Conservation (phyloP, 2,329 filamentous ascomycete genomes). For the Cladosporium halotolerans region DNA sequence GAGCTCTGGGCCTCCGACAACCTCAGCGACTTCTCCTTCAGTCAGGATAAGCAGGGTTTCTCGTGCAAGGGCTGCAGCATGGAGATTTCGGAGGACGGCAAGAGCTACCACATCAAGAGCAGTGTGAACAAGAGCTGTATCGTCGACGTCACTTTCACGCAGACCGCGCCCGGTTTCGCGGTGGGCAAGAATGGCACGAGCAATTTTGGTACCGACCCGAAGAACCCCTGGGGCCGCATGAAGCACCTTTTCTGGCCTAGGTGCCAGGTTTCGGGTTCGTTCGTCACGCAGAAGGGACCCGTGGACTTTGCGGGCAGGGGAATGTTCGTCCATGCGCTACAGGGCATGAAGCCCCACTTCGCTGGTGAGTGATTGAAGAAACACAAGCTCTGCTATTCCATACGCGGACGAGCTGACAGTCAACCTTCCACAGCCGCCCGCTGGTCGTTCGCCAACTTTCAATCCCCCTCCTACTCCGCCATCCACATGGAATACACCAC, state of each 20-base stretch:
- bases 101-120: slow-evolving; percentile 82
- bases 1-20: slow-evolving; percentile 79
- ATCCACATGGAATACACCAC: slow-evolving; percentile 95
- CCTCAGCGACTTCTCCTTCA: slow-evolving; percentile 74
- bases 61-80: slow-evolving; percentile 80
- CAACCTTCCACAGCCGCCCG: slow-evolving; percentile 52
- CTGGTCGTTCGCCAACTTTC: slow-evolving; percentile 94
- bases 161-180: slow-evolving; percentile 72
- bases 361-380: slow-evolving; percentile 51
- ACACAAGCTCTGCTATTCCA: neutral
- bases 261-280: slow-evolving; percentile 72
- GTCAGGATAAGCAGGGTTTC: slow-evolving; percentile 74
- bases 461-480: slow-evolving; percentile 78
- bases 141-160: slow-evolving; percentile 79
- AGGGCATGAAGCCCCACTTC: slow-evolving; percentile 99
- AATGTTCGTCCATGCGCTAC: slow-evolving; percentile 76
- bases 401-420: neutral
- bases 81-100: slow-evolving; percentile 79
- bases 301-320: slow-evolving; percentile 76
- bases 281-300: slow-evolving; percentile 74
- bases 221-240: slow-evolving; percentile 87
- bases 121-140: slow-evolving; percentile 72
- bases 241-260: slow-evolving; percentile 92
- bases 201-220: slow-evolving; percentile 77
- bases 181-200: slow-evolving; percentile 78